Percentiles rank a stretch among this genome's conserved stretches.
phyloP scores from a whole-genome alignment of 1,284 basidiomycete genomes.

The Moesziomyces parantarcticus region DNA sequence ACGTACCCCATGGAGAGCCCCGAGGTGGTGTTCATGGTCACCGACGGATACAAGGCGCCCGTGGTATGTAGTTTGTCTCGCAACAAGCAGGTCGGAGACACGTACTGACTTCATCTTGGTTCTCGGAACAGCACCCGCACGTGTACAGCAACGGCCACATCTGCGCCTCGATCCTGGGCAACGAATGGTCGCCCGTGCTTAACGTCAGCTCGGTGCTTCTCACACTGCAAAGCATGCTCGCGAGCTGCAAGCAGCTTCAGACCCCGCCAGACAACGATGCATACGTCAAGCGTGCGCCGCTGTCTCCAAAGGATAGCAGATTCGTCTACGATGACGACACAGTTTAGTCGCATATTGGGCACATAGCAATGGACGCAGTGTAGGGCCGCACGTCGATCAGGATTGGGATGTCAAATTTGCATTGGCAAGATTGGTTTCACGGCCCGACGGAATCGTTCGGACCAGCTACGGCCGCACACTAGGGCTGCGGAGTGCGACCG shows the following conservation, averaged over 20 bases:
- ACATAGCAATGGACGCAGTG: not conserved
- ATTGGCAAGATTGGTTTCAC: not conserved
- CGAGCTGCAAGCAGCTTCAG: conserved; percentile 61
- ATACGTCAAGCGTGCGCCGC: conserved; percentile 59
- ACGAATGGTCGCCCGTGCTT: conserved; percentile 65
- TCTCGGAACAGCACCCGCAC: conserved; percentile 43
- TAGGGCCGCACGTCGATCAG: not conserved
- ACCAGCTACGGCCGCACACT: not conserved
- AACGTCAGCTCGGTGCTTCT: conserved; percentile 61
- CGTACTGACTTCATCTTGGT: too few relatives aligned
- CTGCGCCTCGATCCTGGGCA: conserved; percentile 60
- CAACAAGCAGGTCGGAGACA: not conserved
- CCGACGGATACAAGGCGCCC: conserved; percentile 58
- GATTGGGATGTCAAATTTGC: not conserved
- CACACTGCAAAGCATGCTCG: conserved; percentile 66
- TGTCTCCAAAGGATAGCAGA: conserved; percentile 57
- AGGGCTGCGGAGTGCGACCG: conserved; percentile 25
- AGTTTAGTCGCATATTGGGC: conserved; percentile 12
- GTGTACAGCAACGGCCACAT: conserved; percentile 65
- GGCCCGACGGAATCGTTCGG: not conserved
- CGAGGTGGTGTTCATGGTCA: conserved; percentile 63
- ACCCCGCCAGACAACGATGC: conserved; percentile 62
- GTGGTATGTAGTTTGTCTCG: conserved; percentile 33
- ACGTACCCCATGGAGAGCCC: conserved; percentile 65
- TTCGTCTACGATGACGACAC: conserved; percentile 56